Evolutionary conservation across 306 rosid species (phyloP), one percentile per base, ranked within the genome.

Genomic region (Gastrolobium bilobum): DNA sequence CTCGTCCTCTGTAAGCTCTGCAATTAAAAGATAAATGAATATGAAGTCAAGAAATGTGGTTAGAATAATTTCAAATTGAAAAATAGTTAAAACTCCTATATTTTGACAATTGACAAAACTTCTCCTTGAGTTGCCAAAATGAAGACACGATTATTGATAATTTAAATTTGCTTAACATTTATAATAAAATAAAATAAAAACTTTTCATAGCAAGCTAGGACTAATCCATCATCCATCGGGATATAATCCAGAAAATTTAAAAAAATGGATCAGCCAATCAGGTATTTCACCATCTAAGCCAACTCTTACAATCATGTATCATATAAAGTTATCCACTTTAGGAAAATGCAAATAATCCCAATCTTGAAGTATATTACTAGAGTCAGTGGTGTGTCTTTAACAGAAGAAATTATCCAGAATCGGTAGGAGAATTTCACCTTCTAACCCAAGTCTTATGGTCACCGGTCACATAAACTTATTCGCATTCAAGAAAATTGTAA

Each of bases 1-100:
- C 38, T 96, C 98, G 64, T 70, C 68, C 51, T 88, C 85, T 39
- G 85, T 44, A 8, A 83, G 71, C 40, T 85, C 98, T 93, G 91
- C 71, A 80, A 71, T 34, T 13, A 71, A 37, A 14, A 59, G 60
- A 77, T 44, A 68, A 64, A 40, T 11, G 4, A 60, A 81, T 52
- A 26, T n/a, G 40, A 40, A 75, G 54, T 9, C 75, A 75, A 53
- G 65, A 77, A 83, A 52, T 73, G 40, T 7, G 54, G 34, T 67
- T 40, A 43, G 70, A 67, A 13, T 4, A 20, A 50, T 38, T 58
- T 67, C 65, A 51, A 35, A 51, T 29, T 4, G 9, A 29, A 30
- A 76, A 29, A 58, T 20, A 66, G 52, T 11, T 30, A 44, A 2
- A 51, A 29, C 57, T 26, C 73, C 38, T 70, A 73, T 5, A 34